phyloP scores from a whole-genome alignment of 2,329 filamentous ascomycete species.

The Cercospora beticola region DNA sequence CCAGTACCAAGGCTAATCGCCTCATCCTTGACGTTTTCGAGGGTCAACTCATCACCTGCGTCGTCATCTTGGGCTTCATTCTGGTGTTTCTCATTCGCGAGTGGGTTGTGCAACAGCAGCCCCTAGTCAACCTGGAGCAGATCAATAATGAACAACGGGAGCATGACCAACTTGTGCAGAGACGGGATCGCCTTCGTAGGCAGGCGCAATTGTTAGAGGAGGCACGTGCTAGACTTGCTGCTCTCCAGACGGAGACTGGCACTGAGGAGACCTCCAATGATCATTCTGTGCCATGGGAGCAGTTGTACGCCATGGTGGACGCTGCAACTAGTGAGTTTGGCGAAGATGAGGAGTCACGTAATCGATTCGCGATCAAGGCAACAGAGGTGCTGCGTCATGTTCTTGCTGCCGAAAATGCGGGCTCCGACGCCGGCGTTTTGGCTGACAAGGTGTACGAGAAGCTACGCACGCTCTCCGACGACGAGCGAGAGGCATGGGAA shows the following conservation, averaged over 20 bases:
- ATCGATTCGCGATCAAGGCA: slow-evolving; percentile 18
- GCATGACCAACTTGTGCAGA: slow-evolving; percentile 33
- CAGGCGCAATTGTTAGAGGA: slow-evolving; percentile 34
- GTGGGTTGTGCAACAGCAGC: slow-evolving; percentile 98
- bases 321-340: slow-evolving; percentile 28
- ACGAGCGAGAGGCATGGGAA: slow-evolving; percentile 32
- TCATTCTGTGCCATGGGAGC: slow-evolving; percentile 28
- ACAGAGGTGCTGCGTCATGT: slow-evolving; percentile 27
- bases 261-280: slow-evolving; percentile 13
- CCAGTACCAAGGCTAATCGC: slow-evolving; percentile 71
- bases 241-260: slow-evolving; percentile 28
- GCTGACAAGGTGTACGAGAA: slow-evolving; percentile 29
- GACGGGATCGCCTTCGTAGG: slow-evolving; percentile 28
- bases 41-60: slow-evolving; percentile 87
- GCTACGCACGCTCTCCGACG: slow-evolving; percentile 23
- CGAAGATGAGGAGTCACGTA: slow-evolving; percentile 15
- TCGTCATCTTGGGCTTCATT: slow-evolving; percentile 92
- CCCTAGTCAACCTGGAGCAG: slow-evolving; percentile 66
- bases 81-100: slow-evolving; percentile 95
- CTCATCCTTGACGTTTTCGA: slow-evolving; percentile 81
- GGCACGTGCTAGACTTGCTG: slow-evolving; percentile 28
- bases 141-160: slow-evolving; percentile 31
- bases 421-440: slow-evolving; percentile 22
- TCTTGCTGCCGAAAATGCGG: slow-evolving; percentile 22
- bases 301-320: slow-evolving; percentile 30